Conservation (phyloP, 371 early-diverging fungal species). For the Dinochytrium kinnereticum region DNA sequence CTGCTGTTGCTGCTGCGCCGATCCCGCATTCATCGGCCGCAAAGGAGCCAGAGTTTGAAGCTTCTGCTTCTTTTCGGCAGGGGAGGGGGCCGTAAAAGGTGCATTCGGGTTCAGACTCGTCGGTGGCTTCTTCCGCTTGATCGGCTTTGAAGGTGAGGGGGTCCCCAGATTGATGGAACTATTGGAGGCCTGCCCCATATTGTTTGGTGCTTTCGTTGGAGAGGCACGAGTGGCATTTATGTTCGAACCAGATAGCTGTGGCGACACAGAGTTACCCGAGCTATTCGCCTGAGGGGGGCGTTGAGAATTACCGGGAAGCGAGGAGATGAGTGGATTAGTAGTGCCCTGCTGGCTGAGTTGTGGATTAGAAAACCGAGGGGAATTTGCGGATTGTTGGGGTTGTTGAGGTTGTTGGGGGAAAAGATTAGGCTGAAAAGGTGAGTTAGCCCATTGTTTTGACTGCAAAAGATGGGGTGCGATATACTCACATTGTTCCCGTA, state of each 20-base stretch:
- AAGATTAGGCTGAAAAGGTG: background rate
- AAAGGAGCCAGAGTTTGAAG: constrained; percentile 2
- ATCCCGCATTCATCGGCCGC: background rate
- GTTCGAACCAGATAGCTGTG: background rate
- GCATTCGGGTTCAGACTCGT: background rate
- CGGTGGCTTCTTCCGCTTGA: constrained; percentile 1
- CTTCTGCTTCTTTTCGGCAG: background rate
- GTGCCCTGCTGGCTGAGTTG: background rate
- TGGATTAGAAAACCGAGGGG: constrained; percentile 1
- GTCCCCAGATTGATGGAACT: too few relatives aligned
- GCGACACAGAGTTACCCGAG: background rate
- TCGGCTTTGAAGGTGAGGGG: background rate
- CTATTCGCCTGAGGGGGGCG: background rate
- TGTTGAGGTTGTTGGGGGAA: background rate
- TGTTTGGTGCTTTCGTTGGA: background rate
- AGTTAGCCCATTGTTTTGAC: background rate
- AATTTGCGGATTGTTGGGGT: background rate
- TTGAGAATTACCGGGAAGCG: background rate
- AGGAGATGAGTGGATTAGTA: background rate
- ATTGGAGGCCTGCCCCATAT: too few relatives aligned
- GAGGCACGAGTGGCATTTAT: background rate
- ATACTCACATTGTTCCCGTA: background rate
- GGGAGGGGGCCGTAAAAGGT: background rate
- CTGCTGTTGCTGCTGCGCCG: constrained; percentile 5
- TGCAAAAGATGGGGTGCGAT: background rate